phyloP scores from a whole-genome alignment of 352 stramenopile genomes.

The Phytophthora meadii region DNA sequence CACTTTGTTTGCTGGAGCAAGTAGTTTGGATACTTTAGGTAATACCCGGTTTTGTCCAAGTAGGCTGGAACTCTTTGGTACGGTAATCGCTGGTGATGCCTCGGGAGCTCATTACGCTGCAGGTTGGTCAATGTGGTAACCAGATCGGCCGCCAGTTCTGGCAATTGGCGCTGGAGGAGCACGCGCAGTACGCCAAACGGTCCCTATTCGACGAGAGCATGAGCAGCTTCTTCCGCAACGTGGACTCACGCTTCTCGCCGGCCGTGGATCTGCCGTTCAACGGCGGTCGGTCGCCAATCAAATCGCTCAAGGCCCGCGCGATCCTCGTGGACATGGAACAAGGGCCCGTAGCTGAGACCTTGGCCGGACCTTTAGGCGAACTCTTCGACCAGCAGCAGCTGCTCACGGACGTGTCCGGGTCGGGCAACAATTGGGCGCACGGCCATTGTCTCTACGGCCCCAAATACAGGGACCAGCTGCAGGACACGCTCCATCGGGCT shows the following conservation, averaged over 20 bases:
- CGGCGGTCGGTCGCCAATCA: slow-evolving; percentile 47
- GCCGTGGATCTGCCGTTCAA: slow-evolving; percentile 61
- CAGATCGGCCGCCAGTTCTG: slow-evolving; percentile 95
- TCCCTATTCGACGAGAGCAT: slow-evolving; percentile 90
- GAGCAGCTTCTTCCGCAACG: slow-evolving; percentile 93
- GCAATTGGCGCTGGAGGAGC: slow-evolving; percentile 90
- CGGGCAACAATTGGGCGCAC: slow-evolving; percentile 95
- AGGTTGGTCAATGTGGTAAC: slow-evolving; percentile 95
- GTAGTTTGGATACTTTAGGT: too few species aligned
- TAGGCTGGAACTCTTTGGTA: not conserved
- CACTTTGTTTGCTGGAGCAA: not conserved
- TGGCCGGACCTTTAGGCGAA: slow-evolving; percentile 79
- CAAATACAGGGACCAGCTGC: slow-evolving; percentile 85
- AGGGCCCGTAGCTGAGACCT: slow-evolving; percentile 86
- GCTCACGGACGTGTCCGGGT: slow-evolving; percentile 88
- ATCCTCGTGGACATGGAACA: slow-evolving; percentile 95
- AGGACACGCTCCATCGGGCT: slow-evolving; percentile 72
- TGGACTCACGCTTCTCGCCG: slow-evolving; percentile 71
- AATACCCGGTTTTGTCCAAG: too few species aligned
- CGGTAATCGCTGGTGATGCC: slow-evolving; percentile 48
- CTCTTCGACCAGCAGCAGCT: slow-evolving; percentile 92
- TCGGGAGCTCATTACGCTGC: slow-evolving; percentile 89
- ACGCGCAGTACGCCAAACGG: slow-evolving; percentile 73
- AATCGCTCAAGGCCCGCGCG: slow-evolving; percentile 78
- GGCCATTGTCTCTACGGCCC: slow-evolving; percentile 90